Evolutionary conservation across 1,284 basidiomycete species (phyloP), one percentile per base, ranked within the genome.

Genomic region (Naganishia albida): DNA sequence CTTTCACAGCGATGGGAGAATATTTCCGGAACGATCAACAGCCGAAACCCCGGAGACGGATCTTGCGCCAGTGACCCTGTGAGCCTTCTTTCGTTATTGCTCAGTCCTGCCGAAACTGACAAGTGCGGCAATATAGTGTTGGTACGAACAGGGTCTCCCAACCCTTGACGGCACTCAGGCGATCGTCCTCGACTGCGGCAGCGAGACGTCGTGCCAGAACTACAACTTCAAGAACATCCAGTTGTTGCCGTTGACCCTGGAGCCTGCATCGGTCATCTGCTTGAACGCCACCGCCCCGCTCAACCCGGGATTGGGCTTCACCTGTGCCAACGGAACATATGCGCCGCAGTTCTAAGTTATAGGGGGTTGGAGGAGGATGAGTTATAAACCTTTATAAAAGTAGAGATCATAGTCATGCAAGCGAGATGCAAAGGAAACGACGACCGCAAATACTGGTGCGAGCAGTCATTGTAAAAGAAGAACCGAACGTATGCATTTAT

Each of bases 1-100:
- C 53, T 40, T 43, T 16, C 6, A 40, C 30, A 66, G 59, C 52
- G 23, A 39, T 72, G 69, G 66, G 63, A 65, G 38, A 82, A 83
- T 71, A 81, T 82, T 71, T 75, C 73, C 20, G 82, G 82, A 15
- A 74, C 72, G 8, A 75, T 82, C 38, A 78, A 77, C 40, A 75
- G 75, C n/a, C 63, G 69, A 46, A 63, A 70, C 10, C 70, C 80
- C 15, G 72, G 72, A 34, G 78, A 79, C 62, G 71, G 74, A 16
- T 73, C 74, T 3, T 78, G 78, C 67, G 73, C 74, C 12, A 71
- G 72, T 46, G 66, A 69, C 64, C 77, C 77, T 38, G 69, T 70
- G 46, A 66, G 67, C 13, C 10, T 34, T 10, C 10, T 34, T n/a
- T 2, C 8, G 28, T 2, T 28, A 18, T 20, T 15, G 3, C 30